Conservation (phyloP, 331 rosid genomes). For the Malus hybrid region DNA sequence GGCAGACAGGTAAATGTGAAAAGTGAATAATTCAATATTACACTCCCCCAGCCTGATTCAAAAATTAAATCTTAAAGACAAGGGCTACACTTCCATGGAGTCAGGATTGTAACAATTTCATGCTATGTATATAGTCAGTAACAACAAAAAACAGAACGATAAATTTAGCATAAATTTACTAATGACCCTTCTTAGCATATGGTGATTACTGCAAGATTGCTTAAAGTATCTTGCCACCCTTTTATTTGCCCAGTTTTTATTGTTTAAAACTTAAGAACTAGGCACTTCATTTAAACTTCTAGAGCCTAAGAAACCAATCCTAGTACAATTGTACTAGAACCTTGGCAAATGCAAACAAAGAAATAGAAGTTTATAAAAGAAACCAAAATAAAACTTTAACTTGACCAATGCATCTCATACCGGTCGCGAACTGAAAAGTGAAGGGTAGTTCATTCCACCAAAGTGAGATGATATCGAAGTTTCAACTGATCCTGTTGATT, state of each 20-base stretch:
- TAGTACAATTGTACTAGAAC: background rate
- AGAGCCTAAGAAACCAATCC: background rate
- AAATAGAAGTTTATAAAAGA: background rate
- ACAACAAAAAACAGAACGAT: background rate
- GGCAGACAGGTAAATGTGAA: background rate
- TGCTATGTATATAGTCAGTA: background rate
- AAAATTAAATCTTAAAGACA: background rate
- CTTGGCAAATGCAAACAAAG: background rate
- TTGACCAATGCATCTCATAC: conserved; percentile 29
- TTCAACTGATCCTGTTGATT: conserved; percentile 97
- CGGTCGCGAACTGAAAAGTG: conserved; percentile 90
- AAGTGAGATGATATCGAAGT: conserved; percentile 97
- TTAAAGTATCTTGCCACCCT: background rate
- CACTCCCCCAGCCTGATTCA: background rate
- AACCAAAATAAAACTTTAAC: conserved; percentile 2
- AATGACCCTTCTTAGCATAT: too few relatives aligned
- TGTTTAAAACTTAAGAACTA: background rate
- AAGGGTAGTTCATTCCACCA: conserved; percentile 98
- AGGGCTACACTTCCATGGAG: background rate
- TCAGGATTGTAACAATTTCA: background rate
- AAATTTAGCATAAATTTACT: background rate
- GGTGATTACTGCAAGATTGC: too few relatives aligned
- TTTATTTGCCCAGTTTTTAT: background rate
- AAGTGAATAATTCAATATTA: background rate
- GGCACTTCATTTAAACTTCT: background rate